phyloP scores from a whole-genome alignment of 192 early-diverging fungal genomes.

The Dissophora ornata region DNA sequence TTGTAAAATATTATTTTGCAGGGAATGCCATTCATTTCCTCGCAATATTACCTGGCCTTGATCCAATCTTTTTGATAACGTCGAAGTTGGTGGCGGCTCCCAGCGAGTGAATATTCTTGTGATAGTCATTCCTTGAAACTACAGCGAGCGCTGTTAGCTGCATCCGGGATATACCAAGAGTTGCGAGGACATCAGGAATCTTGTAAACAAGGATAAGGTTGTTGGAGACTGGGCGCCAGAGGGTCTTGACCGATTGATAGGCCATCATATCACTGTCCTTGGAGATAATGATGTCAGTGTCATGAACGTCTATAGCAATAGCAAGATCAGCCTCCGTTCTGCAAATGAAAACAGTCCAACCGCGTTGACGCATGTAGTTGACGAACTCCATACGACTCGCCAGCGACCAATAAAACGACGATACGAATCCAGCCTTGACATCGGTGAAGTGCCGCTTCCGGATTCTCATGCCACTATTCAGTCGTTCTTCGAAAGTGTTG shows the following conservation, averaged over 20 bases:
- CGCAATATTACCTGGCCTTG: not conserved
- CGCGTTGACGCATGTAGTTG: not conserved
- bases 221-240: constrained; percentile 5
- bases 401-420: constrained; percentile 1
- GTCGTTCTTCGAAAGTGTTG: not conserved
- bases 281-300: constrained; percentile 1
- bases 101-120: constrained; percentile 7
- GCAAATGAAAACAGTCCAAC: not conserved
- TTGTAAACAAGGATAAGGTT: not conserved
- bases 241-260: not conserved
- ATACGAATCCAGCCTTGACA: not conserved
- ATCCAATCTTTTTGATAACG: not conserved
- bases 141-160: not conserved
- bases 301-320: not conserved
- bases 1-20: not conserved
- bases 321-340: constrained; percentile 15
- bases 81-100: not conserved
- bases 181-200: not conserved
- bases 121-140: constrained; percentile 1
- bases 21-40: not conserved
- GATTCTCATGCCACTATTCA: not conserved
- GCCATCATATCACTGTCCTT: constrained; percentile 16
- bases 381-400: not conserved
- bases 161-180: not conserved
- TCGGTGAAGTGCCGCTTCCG: constrained; percentile 11